Evolutionary conservation across 2,329 filamentous ascomycete species (phyloP).

Genomic region (Nigrospora osmanthi): DNA sequence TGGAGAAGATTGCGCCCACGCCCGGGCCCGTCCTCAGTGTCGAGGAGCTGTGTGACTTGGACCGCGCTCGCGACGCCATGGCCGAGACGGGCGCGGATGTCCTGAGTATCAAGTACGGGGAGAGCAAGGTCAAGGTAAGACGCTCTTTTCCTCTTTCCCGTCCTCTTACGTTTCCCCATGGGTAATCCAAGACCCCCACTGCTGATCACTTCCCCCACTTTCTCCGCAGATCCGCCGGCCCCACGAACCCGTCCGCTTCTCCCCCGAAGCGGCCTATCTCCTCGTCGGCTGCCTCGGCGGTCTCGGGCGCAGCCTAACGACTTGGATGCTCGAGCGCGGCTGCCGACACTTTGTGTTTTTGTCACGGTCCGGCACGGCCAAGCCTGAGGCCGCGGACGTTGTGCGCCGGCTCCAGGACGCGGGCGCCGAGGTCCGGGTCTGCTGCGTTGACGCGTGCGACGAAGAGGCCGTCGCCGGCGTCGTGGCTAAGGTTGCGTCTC

Average conservation of each 20-base stretch:
- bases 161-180: too few species aligned
- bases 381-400: not conserved
- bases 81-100: not conserved
- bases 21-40: not conserved
- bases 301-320: conserved; percentile 21
- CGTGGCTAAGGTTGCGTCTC: conserved; percentile 1
- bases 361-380: conserved; percentile 12
- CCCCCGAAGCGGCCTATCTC: conserved; percentile 1
- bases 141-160: too few species aligned
- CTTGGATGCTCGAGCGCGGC: conserved; percentile 22
- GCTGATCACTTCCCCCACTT: too few species aligned
- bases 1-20: not conserved
- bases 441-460: conserved; percentile 12
- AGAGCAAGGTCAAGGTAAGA: conserved; percentile 1
- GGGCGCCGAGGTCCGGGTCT: conserved; percentile 4
- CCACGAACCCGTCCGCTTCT: not conserved
- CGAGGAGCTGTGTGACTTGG: not conserved
- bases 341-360: conserved; percentile 22
- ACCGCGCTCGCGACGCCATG: not conserved
- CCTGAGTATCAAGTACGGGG: not conserved
- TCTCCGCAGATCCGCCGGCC: not conserved
- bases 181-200: too few species aligned
- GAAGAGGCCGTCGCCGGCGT: conserved; percentile 8
- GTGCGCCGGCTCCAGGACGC: not conserved
- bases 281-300: conserved; percentile 16